Base-by-base conservation (phyloP, 352 stramenopile genomes). In the Phytophthora melonis region DNA sequence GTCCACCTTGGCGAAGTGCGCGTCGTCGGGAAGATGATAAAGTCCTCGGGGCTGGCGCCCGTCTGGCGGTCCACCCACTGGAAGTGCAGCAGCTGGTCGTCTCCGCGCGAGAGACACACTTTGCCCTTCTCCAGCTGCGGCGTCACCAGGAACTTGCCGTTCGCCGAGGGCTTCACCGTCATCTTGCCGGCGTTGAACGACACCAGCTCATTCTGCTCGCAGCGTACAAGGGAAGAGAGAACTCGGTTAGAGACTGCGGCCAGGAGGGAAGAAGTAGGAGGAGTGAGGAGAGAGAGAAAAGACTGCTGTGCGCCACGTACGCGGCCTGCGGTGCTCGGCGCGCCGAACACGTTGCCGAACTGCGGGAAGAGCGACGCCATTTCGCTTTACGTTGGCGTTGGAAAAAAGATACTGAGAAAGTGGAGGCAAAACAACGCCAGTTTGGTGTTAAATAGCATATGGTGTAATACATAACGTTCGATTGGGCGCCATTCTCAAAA, bases 11-110 rank as follows among this genome's bases (percentile, higher is more conserved):
- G 78, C 80, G 73, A 98, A 98, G 61, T 87, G 75, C 9, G 93
- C 92, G 70, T 98, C 93, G 54, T 97, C 90, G 93, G 93, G 62
- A 98, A 97, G 56, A 98, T 94, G 70, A 98, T 98, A 49, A 97
- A 93, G 58, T 98, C 94, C 82, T 98, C 92, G 1, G 85, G 86
- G 52, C 88, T 92, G 14, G 86, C 79, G 56, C 87, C 89, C 8
- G 88, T 98, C 58, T 91, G 85, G 50, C 93, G 90, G 78, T 98
- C 92, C 68, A 97, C 88, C 94, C 94, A 98, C 75, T 98, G 87
- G 78, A 98, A 97, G 75, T 98, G 93, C 63, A 97, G 81, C 39
- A 98, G 74, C 67, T 97, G 90, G 72, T 98, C 94, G 58, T 96
- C 89, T 14, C 84, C 91, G 56, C 91, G 89, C 47, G 91, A 94